phyloP scores from a whole-genome alignment of 2,329 filamentous ascomycete genomes.

The Balansia obtecta region DNA sequence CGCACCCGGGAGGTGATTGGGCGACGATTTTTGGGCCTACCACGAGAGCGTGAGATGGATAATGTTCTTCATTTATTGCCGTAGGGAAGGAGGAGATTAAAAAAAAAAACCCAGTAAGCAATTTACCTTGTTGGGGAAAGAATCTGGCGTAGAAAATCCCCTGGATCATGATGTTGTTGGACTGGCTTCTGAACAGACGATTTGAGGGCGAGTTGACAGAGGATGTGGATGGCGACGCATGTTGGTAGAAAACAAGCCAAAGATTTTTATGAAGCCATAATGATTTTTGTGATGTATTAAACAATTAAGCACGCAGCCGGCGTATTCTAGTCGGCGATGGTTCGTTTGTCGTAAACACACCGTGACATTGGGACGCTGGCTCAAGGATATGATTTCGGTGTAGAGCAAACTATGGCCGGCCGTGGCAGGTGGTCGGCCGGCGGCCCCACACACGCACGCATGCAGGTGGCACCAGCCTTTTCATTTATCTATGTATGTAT shows the following conservation, averaged over 20 bases:
- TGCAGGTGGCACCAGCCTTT: no score
- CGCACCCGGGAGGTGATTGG: constrained; percentile 50
- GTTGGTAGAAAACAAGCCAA: not conserved
- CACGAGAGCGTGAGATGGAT: not conserved
- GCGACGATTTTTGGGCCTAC: constrained; percentile 47
- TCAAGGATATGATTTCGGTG: not conserved
- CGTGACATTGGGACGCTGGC: no score
- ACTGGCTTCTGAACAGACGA: not conserved
- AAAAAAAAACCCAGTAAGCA: not conserved
- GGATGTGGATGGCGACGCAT: not conserved
- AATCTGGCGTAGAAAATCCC: constrained; percentile 61
- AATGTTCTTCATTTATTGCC: no score
- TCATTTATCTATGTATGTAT: not conserved
- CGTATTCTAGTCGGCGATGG: no score
- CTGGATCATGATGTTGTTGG: constrained; percentile 42
- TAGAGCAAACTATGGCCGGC: not conserved
- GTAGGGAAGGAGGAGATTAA: not conserved
- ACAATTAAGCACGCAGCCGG: not conserved
- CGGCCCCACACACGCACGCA: no score
- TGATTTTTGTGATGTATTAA: not conserved
- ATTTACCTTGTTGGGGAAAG: constrained; percentile 48
- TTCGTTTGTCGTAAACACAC: no score
- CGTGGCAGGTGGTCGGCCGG: no score
- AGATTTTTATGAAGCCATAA: not conserved
- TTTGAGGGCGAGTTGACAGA: not conserved